Base-by-base conservation (phyloP, 345 rosid genomes). In the Mercurialis annua region DNA sequence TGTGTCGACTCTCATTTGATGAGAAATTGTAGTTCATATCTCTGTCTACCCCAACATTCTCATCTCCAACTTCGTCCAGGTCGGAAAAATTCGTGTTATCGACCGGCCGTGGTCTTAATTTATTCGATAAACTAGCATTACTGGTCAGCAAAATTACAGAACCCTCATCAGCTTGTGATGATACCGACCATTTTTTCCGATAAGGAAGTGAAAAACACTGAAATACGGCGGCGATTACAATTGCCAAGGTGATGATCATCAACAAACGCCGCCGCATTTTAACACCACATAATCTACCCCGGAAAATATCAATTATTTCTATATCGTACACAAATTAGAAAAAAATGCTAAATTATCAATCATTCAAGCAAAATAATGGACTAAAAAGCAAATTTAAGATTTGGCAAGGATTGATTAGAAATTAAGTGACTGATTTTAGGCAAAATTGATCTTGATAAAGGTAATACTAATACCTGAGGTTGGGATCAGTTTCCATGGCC, bases 201-300 rank as follows among this genome's bases (percentile, higher is more conserved):
- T 84, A 68, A 2, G 83, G 76, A 67, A 86, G 72, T 21, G 71
- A 77, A 20, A 60, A 80, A 75, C 75, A 76, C 76, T 81, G 91
- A 43, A 82, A 76, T 49, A 83, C 23, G 50, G 81, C 71, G 36
- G 77, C 49, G 54, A 75, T 66, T 49, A 77, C 64, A 58, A 85
- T 69, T 18, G 63, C 80, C 47, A 80, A 40, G 18, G 77, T 65
- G n/a, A 80, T 56, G 23, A 86, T 56, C 27, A 77, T 52, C 66
- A 86, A 66, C 72, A 82, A 59, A 68, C 85, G 87, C 70, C 85
- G 87, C 64, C 91, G 56, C 59, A 81, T 76, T 60, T 73, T 80
- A n/a, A 72, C 76, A 31, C 52, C 79, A 59, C 4, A 40, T 40
- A 73, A 76, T 26, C 77, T 57, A 58, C 82, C 75, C 65, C 44